These are phyloP conservation scores for Oenanthe javanica DNA, from an alignment of 140 eudicot genomes.

Conservation along the genomic window DNA sequence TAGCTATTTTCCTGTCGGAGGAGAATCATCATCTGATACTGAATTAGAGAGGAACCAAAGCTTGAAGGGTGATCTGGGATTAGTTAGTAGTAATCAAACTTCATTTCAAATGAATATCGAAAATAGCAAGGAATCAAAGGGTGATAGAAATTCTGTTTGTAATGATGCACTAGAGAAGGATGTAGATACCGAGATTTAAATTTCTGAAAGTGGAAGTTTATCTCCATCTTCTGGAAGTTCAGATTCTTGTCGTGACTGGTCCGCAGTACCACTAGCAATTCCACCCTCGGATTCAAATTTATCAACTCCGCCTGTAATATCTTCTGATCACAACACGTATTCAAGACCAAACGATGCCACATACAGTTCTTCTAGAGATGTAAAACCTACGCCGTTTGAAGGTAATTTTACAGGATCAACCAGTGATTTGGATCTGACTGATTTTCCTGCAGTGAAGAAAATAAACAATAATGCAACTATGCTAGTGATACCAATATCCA, in stretches of 20 bases:
- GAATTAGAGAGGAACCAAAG: background rate
- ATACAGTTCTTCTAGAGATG: background rate
- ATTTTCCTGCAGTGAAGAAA: constrained; percentile 5
- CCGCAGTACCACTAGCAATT: background rate
- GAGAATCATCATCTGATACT: background rate
- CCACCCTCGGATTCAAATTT: background rate
- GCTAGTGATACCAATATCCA: constrained; percentile 13
- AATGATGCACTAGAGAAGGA: background rate
- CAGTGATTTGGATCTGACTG: background rate
- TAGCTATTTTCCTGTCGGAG: background rate
- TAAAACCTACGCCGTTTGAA: background rate
- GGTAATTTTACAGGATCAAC: background rate
- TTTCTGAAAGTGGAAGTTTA: background rate
- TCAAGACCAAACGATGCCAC: background rate
- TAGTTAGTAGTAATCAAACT: background rate
- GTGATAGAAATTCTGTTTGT: background rate
- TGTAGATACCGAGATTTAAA: background rate
- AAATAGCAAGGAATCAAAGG: background rate
- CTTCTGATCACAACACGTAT: background rate
- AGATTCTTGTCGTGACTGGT: background rate
- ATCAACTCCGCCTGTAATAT: background rate
- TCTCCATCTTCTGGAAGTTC: background rate
- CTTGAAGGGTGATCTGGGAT: background rate
- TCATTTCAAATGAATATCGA: background rate
- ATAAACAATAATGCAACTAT: background rate